Conservation (phyloP, 495 filamentous ascomycete genomes). For the Delitschia confertaspora region DNA sequence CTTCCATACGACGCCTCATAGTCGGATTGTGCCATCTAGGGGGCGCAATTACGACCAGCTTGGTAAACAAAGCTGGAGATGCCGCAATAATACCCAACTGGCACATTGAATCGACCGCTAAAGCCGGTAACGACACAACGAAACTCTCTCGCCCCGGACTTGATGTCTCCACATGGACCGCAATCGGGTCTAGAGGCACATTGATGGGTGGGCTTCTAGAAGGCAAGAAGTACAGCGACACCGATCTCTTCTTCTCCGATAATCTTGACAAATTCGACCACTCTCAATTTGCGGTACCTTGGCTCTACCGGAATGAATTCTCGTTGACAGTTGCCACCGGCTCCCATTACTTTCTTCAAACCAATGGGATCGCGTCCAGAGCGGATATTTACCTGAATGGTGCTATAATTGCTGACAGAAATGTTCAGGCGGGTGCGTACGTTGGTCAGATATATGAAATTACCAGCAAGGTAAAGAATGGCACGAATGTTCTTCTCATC, state of each 20-base stretch:
- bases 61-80: too few relatives aligned
- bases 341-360: conserved; percentile 45
- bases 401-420: conserved; percentile 40
- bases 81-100: conserved; percentile 44
- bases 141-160: conserved; percentile 41
- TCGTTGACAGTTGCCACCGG: conserved; percentile 32
- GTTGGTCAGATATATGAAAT: conserved; percentile 48
- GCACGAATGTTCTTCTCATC: conserved; percentile 45
- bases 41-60: too few relatives aligned
- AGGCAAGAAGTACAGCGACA: conserved; percentile 46
- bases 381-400: conserved; percentile 58
- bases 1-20: too few relatives aligned
- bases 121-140: conserved; percentile 33
- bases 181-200: conserved; percentile 44
- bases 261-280: conserved; percentile 42
- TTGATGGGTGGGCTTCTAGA: conserved; percentile 52
- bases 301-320: conserved; percentile 56
- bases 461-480: conserved; percentile 34
- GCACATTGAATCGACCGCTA: conserved; percentile 46
- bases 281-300: conserved; percentile 45
- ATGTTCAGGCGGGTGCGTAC: conserved; percentile 49
- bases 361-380: conserved; percentile 51
- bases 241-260: conserved; percentile 49
- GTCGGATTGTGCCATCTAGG: too few relatives aligned
- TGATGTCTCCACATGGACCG: conserved; percentile 47